Percentiles rank a stretch among this genome's conserved stretches.
Conservation (phyloP, 78 protist genomes). For the Dictyostelium capitatum region DNA sequence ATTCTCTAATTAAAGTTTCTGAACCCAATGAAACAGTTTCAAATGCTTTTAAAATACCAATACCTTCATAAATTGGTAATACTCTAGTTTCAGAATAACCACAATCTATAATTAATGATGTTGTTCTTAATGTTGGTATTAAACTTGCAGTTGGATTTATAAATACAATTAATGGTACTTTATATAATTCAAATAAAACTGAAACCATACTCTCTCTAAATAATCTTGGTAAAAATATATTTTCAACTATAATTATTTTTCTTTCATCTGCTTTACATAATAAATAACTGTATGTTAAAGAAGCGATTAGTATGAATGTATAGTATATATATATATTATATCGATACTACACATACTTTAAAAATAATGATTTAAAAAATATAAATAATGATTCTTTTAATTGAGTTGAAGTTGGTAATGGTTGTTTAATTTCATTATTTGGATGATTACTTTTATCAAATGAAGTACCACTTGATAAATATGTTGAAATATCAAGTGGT, state of each 20-base stretch:
- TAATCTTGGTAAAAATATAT: constrained; percentile 67
- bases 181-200: constrained; percentile 51
- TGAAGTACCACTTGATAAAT: constrained; percentile 44
- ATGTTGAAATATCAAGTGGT: constrained; percentile 29
- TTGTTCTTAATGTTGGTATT: constrained; percentile 47
- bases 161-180: constrained; percentile 33
- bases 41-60: constrained; percentile 46
- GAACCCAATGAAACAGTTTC: constrained; percentile 27
- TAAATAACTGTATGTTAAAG: constrained; percentile 35
- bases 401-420: constrained; percentile 17
- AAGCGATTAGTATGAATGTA: background rate
- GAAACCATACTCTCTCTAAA: constrained; percentile 59
- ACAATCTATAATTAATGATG: constrained; percentile 48
- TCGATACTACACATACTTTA: too few relatives aligned
- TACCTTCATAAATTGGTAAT: constrained; percentile 67
- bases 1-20: background rate
- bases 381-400: constrained; percentile 43
- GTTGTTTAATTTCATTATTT: background rate
- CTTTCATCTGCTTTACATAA: constrained; percentile 64
- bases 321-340: too few relatives aligned
- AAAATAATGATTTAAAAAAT: constrained; percentile 39
- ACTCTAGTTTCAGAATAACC: constrained; percentile 61
- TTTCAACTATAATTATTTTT: constrained; percentile 61
- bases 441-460: background rate
- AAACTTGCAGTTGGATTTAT: constrained; percentile 40